phyloP scores from a whole-genome alignment of 257 asterid species.

The Salvia splendens region DNA sequence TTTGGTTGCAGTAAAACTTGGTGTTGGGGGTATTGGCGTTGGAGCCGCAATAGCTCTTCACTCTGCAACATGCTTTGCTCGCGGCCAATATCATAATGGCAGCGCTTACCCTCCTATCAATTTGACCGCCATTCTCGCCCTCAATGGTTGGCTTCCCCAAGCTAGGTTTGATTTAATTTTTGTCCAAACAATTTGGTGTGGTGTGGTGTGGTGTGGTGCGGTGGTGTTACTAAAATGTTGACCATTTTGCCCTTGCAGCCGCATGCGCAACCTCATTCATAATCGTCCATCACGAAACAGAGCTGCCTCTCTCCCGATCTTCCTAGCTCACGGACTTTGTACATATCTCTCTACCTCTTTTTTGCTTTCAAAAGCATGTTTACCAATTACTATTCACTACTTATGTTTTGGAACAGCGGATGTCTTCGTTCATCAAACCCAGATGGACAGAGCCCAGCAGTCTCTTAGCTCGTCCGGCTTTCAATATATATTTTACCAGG shows the following conservation, averaged over 20 bases:
- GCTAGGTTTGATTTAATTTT: slow-evolving; percentile 60
- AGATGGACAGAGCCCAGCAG: slow-evolving; percentile 69
- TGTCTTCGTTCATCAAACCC: slow-evolving; percentile 68
- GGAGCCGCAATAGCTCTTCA: slow-evolving; percentile 90
- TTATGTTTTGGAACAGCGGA: slow-evolving; percentile 46
- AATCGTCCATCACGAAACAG: slow-evolving; percentile 66
- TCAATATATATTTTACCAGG: slow-evolving; percentile 55
- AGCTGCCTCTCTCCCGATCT: slow-evolving; percentile 83
- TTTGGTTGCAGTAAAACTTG: slow-evolving; percentile 73
- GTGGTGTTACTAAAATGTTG: slow-evolving; percentile 14
- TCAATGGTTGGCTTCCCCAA: slow-evolving; percentile 97
- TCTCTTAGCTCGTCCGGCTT: slow-evolving; percentile 78
- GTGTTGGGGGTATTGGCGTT: slow-evolving; percentile 96
- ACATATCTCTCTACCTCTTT: slow-evolving; percentile 27
- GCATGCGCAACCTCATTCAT: slow-evolving; percentile 61
- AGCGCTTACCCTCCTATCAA: slow-evolving; percentile 61
- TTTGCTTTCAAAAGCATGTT: too few species aligned
- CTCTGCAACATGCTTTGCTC: slow-evolving; percentile 89
- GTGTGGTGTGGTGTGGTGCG: too few species aligned
- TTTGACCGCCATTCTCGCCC: slow-evolving; percentile 70
- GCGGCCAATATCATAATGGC: slow-evolving; percentile 77
- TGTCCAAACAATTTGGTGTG: too few species aligned
- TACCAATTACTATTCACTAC: too few species aligned
- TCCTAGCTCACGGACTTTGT: slow-evolving; percentile 89
- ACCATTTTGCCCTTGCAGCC: slow-evolving; percentile 48